These are phyloP conservation scores for Ceratocystis huliohia DNA, from an alignment of 2,329 filamentous ascomycete species.

Conservation along the genomic window DNA sequence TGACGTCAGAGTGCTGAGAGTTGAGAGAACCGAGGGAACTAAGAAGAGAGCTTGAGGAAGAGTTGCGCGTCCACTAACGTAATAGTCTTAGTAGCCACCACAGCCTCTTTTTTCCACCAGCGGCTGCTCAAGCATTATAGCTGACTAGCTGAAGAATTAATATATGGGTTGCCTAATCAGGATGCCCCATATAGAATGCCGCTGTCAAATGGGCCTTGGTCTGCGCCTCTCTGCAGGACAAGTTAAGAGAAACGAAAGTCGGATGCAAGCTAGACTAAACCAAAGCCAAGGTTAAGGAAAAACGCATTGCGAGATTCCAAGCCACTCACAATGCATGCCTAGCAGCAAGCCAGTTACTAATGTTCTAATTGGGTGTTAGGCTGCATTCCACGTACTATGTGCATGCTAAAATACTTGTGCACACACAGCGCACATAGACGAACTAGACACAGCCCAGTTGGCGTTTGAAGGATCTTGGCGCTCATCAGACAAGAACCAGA, in stretches of 20 bases:
- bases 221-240: constrained; percentile 5
- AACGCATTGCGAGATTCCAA: not conserved
- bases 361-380: not conserved
- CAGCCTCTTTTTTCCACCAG: not conserved
- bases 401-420: not conserved
- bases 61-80: constrained; percentile 2
- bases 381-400: not conserved
- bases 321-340: not conserved
- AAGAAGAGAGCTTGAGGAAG: too few species aligned
- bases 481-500: not conserved
- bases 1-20: not conserved
- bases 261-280: not conserved
- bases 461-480: not conserved
- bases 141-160: not conserved
- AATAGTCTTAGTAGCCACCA: not conserved
- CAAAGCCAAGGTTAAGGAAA: not conserved
- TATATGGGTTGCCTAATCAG: not conserved
- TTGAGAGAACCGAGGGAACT: not conserved
- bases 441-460: not conserved
- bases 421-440: not conserved
- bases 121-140: not conserved
- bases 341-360: not conserved
- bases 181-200: not conserved
- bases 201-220: not conserved
- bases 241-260: not conserved